Evolutionary conservation across 139 green algal genomes (phyloP), one percentile per base, ranked within the genome.

Genomic region (Coelastrella sp.): DNA sequence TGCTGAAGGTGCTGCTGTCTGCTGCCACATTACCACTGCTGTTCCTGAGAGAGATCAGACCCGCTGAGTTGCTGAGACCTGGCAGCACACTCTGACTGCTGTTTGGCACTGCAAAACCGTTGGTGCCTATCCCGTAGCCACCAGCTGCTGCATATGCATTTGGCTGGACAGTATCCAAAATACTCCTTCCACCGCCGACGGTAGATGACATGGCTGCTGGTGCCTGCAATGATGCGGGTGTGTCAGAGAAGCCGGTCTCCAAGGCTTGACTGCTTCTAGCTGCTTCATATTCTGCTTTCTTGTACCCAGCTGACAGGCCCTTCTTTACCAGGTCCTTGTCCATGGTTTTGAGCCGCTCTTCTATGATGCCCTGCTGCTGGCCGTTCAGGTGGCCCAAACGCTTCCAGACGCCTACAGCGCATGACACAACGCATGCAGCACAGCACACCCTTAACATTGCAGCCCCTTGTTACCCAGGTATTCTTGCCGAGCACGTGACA

Each of bases 331-430:
- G 65, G 68, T 95, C 84, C 87, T 93, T 96, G 78, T 96, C 93
- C 1, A 93, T 89, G 56, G 93, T 93, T 92, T 97, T 97, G 76
- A 98, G 91, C n/a, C 96, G 95, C 91, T 99, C 97, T 82, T 97
- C 94, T 7, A 99, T 93, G 19, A 98, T 93, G 82, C 94, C 95
- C 12, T 92, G 78, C 93, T 98, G 95, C 87, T 96, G 94, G 59
- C 95, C 94, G 14, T 94, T 95, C 75, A 99, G 85, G 27, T 92
- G 91, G 24, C 96, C 97, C 22, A 99, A 68, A 49, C 93, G 91
- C 57, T 93, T 93, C 96, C 96, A 99, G 49, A 98, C 70, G 15
- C 27, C 91, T 90, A 92, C 80, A 86, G 58, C 63, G 9, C 6
- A 9, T 70, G 20, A 49, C 78, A 74, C 27, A 25, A 7, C 8